Evolutionary conservation across 768 basidiomycete genomes (phyloP), one percentile per base, ranked within the genome.

Genomic region (Gloeopeniophorella convolvens): DNA sequence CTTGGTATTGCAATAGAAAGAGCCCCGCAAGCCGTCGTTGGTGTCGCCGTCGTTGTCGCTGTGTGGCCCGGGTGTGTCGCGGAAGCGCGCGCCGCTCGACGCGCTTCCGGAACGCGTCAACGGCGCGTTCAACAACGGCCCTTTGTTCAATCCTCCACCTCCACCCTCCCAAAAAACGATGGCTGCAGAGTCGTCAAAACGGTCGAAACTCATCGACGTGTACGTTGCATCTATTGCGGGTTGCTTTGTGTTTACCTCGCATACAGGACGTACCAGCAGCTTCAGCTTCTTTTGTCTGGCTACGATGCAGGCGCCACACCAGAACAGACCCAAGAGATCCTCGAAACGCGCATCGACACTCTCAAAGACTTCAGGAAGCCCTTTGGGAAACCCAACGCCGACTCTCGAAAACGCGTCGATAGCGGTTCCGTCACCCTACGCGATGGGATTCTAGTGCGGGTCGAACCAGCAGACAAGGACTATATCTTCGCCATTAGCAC

Each of bases 171-270:
- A 16, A 7, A 41, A 27, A 34, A 26, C 15, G 18, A 75, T 76
- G 74, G 65, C 69, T 20, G 65, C 62, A 39, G 74, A 73, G 50
- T 70, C 74, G 48, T 75, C 74, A 52, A 77, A 76, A 63, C 79
- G 84, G 56, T 87, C 85, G 44, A 77, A 80, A 62, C 68, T 87
- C 45, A 75, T 86, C 59, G 85, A 87, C 68, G 71, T 85, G 85
- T 85, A 68, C 45, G 81, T 65, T 4, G 11, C n/a, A 26, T 21
- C 23, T 1, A 7, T n/a, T n/a, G 21, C 9, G 30, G 27, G 3
- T 30, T 27, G 20, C 13, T 7, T 26, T 18, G 31, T 28, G 7
- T 41, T 58, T 23, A 56, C 10, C 15, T 31, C 21, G 20, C 4
- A 40, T 51, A 16, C 54, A 86, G 84, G 61, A 82, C 85, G 37